phyloP scores from a whole-genome alignment of 78 protist genomes.

The Emiliania huxleyi region DNA sequence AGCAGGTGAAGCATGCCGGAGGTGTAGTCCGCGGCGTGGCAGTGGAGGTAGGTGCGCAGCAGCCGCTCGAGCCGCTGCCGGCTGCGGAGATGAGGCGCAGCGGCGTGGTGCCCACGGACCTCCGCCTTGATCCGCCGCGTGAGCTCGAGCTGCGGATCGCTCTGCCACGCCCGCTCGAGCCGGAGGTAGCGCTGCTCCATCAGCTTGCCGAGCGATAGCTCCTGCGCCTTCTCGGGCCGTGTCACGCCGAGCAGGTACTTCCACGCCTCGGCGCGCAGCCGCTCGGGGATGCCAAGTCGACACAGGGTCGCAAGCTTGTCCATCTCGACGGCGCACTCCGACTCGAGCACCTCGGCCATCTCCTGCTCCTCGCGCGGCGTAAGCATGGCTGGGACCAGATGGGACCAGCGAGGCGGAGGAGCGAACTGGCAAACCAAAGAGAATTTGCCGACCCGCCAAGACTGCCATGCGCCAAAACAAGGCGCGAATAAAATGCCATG shows the following conservation, averaged over 20 bases:
- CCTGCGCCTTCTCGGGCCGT: neutral
- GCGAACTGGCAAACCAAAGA: too few species aligned
- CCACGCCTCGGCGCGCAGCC: slow-evolving; percentile 19
- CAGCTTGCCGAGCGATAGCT: neutral
- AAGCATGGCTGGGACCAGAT: too few species aligned
- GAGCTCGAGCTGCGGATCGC: neutral
- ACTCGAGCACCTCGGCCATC: neutral
- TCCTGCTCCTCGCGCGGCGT: too few species aligned
- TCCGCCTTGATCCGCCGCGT: neutral
- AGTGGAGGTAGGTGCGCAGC: neutral
- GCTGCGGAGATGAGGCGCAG: neutral
- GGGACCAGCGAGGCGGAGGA: too few species aligned
- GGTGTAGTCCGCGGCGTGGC: neutral
- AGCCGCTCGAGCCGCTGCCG: neutral
- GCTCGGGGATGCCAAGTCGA: slow-evolving; percentile 10
- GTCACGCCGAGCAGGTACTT: slow-evolving; percentile 22
- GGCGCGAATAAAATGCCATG: too few species aligned
- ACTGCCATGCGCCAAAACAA: too few species aligned
- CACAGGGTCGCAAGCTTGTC: neutral
- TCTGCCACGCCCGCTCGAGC: neutral
- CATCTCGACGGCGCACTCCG: slow-evolving; percentile 35
- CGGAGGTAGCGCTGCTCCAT: neutral
- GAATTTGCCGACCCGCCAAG: too few species aligned
- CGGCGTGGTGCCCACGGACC: neutral
- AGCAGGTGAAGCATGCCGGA: neutral